Evolutionary conservation across 352 stramenopile genomes (phyloP).

Genomic region (Thraustotheca clavata): DNA sequence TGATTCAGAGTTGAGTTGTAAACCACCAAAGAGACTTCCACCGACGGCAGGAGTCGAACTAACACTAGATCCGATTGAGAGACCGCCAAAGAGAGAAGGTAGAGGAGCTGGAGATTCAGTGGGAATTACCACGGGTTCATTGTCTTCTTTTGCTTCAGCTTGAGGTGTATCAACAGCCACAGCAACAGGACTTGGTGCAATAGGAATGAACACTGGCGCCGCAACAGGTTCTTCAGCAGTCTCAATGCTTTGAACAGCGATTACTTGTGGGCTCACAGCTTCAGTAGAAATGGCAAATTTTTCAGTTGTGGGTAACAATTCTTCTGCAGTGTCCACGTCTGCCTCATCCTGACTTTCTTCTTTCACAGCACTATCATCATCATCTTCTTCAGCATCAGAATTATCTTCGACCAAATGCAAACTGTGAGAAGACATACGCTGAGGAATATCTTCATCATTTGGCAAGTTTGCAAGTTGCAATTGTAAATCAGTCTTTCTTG

Average conservation of each 20-base stretch:
- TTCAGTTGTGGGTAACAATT: neutral
- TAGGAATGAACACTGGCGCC: too few species aligned
- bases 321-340: neutral
- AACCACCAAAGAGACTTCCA: constrained; percentile 29
- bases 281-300: neutral
- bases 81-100: constrained; percentile 32
- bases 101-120: constrained; percentile 4
- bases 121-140: too few species aligned
- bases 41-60: too few species aligned
- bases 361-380: neutral
- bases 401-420: neutral
- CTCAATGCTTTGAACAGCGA: neutral
- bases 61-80: constrained; percentile 9
- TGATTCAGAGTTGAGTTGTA: constrained; percentile 26
- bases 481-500: constrained; percentile 38
- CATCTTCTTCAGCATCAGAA: neutral
- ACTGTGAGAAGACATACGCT: neutral
- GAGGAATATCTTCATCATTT: constrained; percentile 1
- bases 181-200: too few species aligned
- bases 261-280: neutral
- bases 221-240: neutral
- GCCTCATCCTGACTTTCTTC: constrained; percentile 23
- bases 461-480: constrained; percentile 26
- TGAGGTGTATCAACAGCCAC: too few species aligned
- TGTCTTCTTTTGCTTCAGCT: too few species aligned